Base-by-base conservation (phyloP, 306 rosid species). In the Rubus idaeus region DNA sequence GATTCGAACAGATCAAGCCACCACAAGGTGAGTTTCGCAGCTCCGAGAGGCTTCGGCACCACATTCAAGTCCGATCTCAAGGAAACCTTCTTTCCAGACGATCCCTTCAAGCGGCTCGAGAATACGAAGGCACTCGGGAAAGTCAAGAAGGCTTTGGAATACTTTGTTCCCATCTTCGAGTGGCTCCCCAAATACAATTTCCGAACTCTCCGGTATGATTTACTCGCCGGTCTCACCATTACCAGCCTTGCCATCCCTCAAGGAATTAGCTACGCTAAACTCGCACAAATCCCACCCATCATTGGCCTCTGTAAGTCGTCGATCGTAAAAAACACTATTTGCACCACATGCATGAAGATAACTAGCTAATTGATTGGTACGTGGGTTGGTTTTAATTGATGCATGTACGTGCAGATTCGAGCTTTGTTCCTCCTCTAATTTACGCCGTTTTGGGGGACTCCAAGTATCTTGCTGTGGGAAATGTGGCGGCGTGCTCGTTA, bases 191-290 rank as follows among this genome's bases (percentile, higher is more conserved):
- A 39, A 2, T 94, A 94, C 74, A 84, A 6, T 18, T 26, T 78
- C 6, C 68, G 72, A 0, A 66, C 78, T 3, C 77, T 94, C 14
- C 35, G 57, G 46, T 84, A 86, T 18, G 98, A 94, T 71, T 8
- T 94, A 3, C 88, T 94, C 10, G 90, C 98, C 6, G 98, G 97
- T 30, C 61, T 94, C 74, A 94, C 98, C 86, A 85, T 91, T 49
- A 75, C 94, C 14, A 91, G 97, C 50, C 94, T 94, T n/a, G 97
- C 98, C 70, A 94, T 94, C 73, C 98, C 98, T 40, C 98, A 94
- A 73, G 98, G 97, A 70, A 91, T 94, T 23, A 94, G 98, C 64
- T 94, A 94, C 46, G 96, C 96, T 49, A 90, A 88, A 64, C 97
- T 94, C 26, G 97, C 85, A 1, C 6, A 41, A 5, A 30, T 94